These are phyloP conservation scores for Serendipita sp. DNA, from an alignment of 768 basidiomycete species.

Conservation along the genomic window DNA sequence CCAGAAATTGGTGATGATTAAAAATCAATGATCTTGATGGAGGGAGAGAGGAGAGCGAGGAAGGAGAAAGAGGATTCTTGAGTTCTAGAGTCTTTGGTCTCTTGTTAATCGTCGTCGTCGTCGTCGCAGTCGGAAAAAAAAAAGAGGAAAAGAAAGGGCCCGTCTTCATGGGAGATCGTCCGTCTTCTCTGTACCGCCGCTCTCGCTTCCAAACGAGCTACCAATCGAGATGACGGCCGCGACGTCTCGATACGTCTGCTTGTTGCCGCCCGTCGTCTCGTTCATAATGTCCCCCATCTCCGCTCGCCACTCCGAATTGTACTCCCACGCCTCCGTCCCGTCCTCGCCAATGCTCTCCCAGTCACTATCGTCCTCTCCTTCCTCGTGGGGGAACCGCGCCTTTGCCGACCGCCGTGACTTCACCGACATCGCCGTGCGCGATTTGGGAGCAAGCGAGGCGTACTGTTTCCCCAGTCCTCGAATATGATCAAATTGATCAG, in stretches of 20 bases:
- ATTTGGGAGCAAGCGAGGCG: neutral
- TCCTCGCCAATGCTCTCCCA: conserved; percentile 5
- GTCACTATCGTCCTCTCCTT: neutral
- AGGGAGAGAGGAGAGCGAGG: too few relatives aligned
- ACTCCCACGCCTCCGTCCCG: neutral
- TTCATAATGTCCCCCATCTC: conserved; percentile 5
- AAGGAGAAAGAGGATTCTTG: too few relatives aligned
- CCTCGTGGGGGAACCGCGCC: conserved; percentile 1
- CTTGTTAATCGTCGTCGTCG: too few relatives aligned
- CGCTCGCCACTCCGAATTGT: conserved; percentile 4
- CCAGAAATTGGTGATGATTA: too few relatives aligned
- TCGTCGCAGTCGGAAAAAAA: too few relatives aligned
- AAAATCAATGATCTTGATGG: too few relatives aligned
- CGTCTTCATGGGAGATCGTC: neutral
- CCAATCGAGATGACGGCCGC: neutral
- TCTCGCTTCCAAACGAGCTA: neutral
- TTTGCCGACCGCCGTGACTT: neutral
- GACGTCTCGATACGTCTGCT: neutral
- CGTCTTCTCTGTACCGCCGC: conserved; percentile 1
- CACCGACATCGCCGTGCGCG: neutral
- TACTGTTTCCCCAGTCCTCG: neutral
- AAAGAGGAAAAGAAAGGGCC: too few relatives aligned
- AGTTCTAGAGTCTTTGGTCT: too few relatives aligned
- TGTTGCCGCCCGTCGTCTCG: neutral
- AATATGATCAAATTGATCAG: conserved; percentile 4